Evolutionary conservation across 129 eudicot species (phyloP).

Genomic region (Oenanthe sinensis): DNA sequence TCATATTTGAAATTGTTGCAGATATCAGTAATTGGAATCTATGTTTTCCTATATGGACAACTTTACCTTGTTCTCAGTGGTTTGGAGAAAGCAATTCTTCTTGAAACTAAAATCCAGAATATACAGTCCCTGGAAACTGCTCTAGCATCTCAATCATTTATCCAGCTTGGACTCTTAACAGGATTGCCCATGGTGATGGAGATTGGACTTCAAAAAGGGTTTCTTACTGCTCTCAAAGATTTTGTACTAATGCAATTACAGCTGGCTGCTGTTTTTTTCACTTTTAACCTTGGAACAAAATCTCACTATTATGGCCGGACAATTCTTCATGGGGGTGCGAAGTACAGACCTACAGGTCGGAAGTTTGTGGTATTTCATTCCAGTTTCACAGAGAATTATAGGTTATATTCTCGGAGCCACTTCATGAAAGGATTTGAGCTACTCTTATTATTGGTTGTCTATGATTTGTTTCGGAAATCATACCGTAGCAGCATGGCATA

Average conservation of each 20-base stretch:
- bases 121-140: conserved; percentile 81
- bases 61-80: conserved; percentile 91
- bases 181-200: conserved; percentile 96
- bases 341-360: conserved; percentile 84
- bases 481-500: conserved; percentile 64
- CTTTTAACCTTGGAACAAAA: conserved; percentile 83
- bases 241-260: conserved; percentile 94
- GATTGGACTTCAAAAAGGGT: conserved; percentile 82
- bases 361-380: conserved; percentile 84
- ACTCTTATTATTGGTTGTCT: conserved; percentile 55
- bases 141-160: conserved; percentile 86
- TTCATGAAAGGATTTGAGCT: conserved; percentile 91
- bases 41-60: conserved; percentile 88
- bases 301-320: conserved; percentile 91
- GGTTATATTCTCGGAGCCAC: conserved; percentile 88
- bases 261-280: conserved; percentile 91
- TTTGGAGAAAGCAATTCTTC: conserved; percentile 48
- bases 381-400: conserved; percentile 73
- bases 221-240: conserved; percentile 72
- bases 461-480: conserved; percentile 55
- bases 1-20: conserved; percentile 25
- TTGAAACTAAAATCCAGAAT: conserved; percentile 73
- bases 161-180: conserved; percentile 87
- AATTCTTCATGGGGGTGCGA: conserved; percentile 95
- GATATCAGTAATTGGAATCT: conserved; percentile 79